Evolutionary conservation across 495 filamentous ascomycete species (phyloP).

Genomic region (Penicillium roqueforti): DNA sequence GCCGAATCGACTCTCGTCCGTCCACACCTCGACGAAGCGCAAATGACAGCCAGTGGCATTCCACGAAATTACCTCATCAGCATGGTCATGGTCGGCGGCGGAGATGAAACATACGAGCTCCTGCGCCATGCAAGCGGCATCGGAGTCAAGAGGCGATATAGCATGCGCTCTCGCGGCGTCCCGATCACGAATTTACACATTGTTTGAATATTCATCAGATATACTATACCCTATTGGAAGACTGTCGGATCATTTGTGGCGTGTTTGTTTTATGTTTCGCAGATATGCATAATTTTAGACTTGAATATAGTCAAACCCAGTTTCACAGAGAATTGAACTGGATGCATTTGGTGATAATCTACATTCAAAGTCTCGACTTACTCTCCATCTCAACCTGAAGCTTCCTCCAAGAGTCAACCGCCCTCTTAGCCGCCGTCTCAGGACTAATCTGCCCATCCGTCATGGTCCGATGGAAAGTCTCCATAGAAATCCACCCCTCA

Average conservation of each 20-base stretch:
- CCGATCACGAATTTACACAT: constrained; percentile 77
- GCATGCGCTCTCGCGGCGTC: constrained; percentile 75
- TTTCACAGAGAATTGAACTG: not conserved
- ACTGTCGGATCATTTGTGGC: not conserved
- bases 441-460: constrained; percentile 35
- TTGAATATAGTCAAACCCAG: constrained; percentile 5
- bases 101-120: constrained; percentile 60
- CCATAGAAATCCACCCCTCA: constrained; percentile 67
- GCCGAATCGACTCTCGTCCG: constrained; percentile 50
- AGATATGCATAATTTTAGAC: not conserved
- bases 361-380: not conserved
- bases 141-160: constrained; percentile 72
- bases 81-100: constrained; percentile 82
- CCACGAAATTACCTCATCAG: constrained; percentile 67
- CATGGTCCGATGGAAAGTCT: constrained; percentile 67
- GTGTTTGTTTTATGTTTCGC: not conserved
- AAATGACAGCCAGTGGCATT: constrained; percentile 68
- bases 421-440: constrained; percentile 21
- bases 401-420: constrained; percentile 26
- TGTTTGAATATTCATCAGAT: constrained; percentile 36
- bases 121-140: constrained; percentile 57
- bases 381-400: constrained; percentile 10
- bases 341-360: not conserved
- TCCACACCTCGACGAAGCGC: constrained; percentile 72
- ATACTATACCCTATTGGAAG: constrained; percentile 5